Percentiles rank a stretch among this genome's conserved stretches.
Evolutionary conservation across 2,329 filamentous ascomycete genomes (phyloP).

Genomic region (Cladosporium sp.): DNA sequence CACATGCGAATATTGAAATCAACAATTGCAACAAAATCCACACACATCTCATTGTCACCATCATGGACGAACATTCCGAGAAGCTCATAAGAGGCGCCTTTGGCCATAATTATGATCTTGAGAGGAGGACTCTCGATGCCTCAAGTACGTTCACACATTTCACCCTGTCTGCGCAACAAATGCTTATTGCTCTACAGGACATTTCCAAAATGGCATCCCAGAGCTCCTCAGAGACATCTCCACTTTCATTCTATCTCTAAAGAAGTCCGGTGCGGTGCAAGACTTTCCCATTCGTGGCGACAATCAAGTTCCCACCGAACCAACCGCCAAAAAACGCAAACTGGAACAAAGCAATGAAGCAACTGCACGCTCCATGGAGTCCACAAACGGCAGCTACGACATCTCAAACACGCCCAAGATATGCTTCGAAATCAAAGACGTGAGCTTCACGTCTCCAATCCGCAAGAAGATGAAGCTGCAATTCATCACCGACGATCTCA

Average conservation of each 20-base stretch:
- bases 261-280: background rate
- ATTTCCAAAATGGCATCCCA: conserved; percentile 8
- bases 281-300: background rate
- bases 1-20: background rate
- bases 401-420: conserved; percentile 35
- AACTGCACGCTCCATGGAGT: background rate
- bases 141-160: background rate
- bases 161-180: background rate
- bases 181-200: background rate
- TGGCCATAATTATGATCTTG: background rate
- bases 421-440: conserved; percentile 52
- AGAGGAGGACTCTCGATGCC: background rate
- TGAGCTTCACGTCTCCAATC: conserved; percentile 63
- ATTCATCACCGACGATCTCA: conserved; percentile 43
- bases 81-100: conserved; percentile 2
- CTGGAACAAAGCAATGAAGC: conserved; percentile 41
- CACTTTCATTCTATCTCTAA: background rate
- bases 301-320: conserved; percentile 25
- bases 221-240: conserved; percentile 15
- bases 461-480: conserved; percentile 65
- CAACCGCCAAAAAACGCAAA: conserved; percentile 52
- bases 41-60: background rate
- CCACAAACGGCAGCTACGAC: conserved; percentile 22
- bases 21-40: background rate
- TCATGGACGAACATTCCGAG: background rate